Base-by-base conservation (phyloP, 2,329 filamentous ascomycete genomes). In the Fusarium cicatricum region DNA sequence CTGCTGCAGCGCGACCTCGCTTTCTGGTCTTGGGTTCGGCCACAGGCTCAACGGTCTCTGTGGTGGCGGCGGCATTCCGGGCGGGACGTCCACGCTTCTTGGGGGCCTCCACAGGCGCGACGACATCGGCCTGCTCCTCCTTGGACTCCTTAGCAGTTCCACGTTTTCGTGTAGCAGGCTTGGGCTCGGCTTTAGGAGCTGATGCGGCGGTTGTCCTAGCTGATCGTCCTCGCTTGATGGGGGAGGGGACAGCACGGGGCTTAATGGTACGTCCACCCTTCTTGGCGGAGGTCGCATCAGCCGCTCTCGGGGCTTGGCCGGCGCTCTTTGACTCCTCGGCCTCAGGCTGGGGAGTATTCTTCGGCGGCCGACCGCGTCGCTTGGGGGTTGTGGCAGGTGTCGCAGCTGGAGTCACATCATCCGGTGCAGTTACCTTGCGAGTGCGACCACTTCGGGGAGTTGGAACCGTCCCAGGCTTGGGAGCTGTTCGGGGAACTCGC, bases 341-440 rank as follows among this genome's bases (percentile, higher is more conserved):
- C 11, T 55, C 44, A 14, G 52, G 16, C 15, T 64, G 51, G 9
- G 52, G 42, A 1, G 60, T 38, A 15, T 55, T 58, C 43, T 67
- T 68, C 11, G 64, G 62, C 11, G 66, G 66, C 3, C 66, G 48
- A 4, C 66, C 66, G 26, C 66, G 66, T 19, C 62, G 57, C 53
- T 42, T 68, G 12, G 66, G 66, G 6, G 64, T 66, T 11, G 46
- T 52, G 7, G 54, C 21, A 26, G 57, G 48, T 14, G 57, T 55
- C 11, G 38, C 33, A n/a, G 52, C 47, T 7, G 51, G 39, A 3
- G 45, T 38, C 7, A 10, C n/a, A 4, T 33, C 36, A 29, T 36
- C 50, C 5, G 19, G 5, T 5, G 40, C 36, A 6, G 43, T 38
- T n/a, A 29, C 15, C 28, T 51, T 52, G 7, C 45, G 49, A 26